Percentiles rank a stretch among this genome's conserved stretches.
These are phyloP conservation scores for Trifolium repens DNA, from an alignment of 306 rosid genomes.

Conservation along the genomic window DNA sequence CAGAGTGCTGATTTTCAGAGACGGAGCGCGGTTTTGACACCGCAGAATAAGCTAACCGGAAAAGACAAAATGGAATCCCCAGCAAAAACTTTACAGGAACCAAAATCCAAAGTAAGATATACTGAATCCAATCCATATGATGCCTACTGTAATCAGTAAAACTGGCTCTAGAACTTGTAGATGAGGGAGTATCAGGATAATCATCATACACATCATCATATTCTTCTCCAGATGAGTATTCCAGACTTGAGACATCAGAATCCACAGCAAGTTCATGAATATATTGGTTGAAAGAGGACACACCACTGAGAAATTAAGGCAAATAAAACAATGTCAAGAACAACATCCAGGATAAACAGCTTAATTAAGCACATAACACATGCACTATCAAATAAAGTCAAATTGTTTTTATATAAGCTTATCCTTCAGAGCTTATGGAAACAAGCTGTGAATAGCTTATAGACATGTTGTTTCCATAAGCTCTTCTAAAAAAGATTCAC, in stretches of 20 bases:
- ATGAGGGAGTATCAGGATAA: constrained; percentile 59
- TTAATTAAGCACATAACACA: not conserved
- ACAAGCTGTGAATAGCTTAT: not conserved
- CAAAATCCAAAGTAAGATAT: constrained; percentile 59
- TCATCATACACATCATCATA: constrained; percentile 54
- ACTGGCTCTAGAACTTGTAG: constrained; percentile 64
- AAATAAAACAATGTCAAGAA: constrained; percentile 42
- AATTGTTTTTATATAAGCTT: not conserved
- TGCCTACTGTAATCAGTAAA: constrained; percentile 47
- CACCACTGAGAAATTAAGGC: constrained; percentile 63
- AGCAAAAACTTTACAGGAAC: constrained; percentile 59
- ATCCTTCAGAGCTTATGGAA: not conserved
- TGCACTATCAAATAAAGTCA: not conserved
- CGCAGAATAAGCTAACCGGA: constrained; percentile 39
- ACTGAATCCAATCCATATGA: constrained; percentile 57
- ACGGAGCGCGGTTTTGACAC: constrained; percentile 39
- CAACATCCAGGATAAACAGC: not conserved
- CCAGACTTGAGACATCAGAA: constrained; percentile 74
- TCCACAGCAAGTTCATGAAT: constrained; percentile 88
- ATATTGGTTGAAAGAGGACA: constrained; percentile 88
- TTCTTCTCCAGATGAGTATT: constrained; percentile 68
- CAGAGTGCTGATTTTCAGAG: constrained; percentile 43
- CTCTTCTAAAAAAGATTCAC: not conserved
- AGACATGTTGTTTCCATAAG: not conserved
- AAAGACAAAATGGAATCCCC: constrained; percentile 57